Conservation (phyloP, 306 rosid genomes). For the Dalbergia cultrata region DNA sequence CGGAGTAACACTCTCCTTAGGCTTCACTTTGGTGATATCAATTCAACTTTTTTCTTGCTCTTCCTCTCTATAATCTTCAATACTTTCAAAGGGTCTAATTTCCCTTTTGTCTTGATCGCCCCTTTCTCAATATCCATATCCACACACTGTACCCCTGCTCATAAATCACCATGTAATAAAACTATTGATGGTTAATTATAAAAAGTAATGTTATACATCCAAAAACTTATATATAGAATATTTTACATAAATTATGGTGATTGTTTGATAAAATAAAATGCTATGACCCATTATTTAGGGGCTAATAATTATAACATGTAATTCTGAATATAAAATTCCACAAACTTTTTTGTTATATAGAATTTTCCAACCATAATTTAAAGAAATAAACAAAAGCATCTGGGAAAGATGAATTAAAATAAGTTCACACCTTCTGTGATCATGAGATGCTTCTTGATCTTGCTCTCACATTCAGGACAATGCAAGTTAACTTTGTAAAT, state of each 20-base stretch:
- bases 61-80: constrained; percentile 65
- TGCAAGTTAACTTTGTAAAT: constrained; percentile 80
- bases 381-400: not conserved
- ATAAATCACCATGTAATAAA: not conserved
- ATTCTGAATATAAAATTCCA: too few species aligned
- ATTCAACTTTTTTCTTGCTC: constrained; percentile 69
- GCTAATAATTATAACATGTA: too few species aligned
- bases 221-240: too few species aligned
- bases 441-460: constrained; percentile 77
- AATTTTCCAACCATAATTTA: not conserved
- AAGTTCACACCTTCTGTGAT: constrained; percentile 61
- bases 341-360: too few species aligned
- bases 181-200: not conserved
- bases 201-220: too few species aligned
- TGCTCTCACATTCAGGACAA: constrained; percentile 77
- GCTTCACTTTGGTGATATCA: constrained; percentile 79
- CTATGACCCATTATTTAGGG: too few species aligned
- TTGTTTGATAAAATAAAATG: too few species aligned
- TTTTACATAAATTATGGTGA: too few species aligned
- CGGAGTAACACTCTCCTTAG: constrained; percentile 44
- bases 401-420: not conserved
- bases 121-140: constrained; percentile 71
- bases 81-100: constrained; percentile 67
- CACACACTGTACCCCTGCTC: constrained; percentile 71
- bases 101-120: constrained; percentile 76